Evolutionary conservation across 768 basidiomycete species (phyloP), one percentile per base, ranked within the genome.

Genomic region (Sutorius australiensis): DNA sequence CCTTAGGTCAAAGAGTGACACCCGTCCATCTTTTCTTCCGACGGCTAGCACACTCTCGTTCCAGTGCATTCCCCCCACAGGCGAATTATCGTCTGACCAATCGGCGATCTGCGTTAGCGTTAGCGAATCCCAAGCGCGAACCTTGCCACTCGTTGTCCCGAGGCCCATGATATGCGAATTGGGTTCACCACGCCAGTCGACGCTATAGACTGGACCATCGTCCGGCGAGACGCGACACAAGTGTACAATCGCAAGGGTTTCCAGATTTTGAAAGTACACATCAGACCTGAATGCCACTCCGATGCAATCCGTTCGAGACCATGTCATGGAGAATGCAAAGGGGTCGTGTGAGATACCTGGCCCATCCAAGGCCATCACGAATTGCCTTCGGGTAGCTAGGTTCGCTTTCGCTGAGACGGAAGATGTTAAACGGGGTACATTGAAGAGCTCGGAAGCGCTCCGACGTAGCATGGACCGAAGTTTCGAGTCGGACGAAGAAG

Each of bases 211-310:
- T 10, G 66, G 62, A 33, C 77, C 77, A 42, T 67, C 58, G 21
- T 58, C 53, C 32, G 56, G 48, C 27, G 69, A 59, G 37, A 78
- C 66, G 40, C 69, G 70, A 60, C 77, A 82, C 17, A 86, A 67
- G 45, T 76, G 79, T 3, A 75, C 71, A 34, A 86, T 82, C 30
- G 70, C 66, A 32, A 79, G 79, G 3, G 74, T 82, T 46, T 78
- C 73, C 10, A 84, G 75, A 59, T 86, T 76, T 62, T 86, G 84
- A 56, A 81, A 82, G 65, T 80, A 86, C 12, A 86, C 75, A 12
- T 83, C 77, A 48, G 72, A 70, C 17, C 71, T 76, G 64, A 83
- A 87, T 13, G 81, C 80, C 17, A 87, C 83, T 1, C 83, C 81
- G 44, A 87, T 86, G 48, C 73, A 67, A 55, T 86, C 85, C 4